These are phyloP conservation scores for Choiromyces venosus DNA, from an alignment of 495 filamentous ascomycete species.

Conservation along the genomic window DNA sequence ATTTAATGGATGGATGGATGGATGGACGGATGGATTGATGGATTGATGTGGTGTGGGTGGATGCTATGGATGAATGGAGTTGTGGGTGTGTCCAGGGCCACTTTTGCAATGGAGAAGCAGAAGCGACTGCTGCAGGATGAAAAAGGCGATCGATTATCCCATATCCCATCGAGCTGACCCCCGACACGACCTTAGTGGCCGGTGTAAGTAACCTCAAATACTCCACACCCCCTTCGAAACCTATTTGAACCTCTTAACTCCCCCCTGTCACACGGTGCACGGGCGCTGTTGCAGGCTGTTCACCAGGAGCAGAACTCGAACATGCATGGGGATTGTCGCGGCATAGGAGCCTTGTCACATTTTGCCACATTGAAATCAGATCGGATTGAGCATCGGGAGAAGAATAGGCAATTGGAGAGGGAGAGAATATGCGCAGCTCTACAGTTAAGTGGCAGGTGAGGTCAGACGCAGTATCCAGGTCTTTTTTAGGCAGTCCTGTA, in stretches of 20 bases:
- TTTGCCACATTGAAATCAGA: slow-evolving; percentile 30
- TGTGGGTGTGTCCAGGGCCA: background rate
- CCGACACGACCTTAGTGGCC: slow-evolving; percentile 31
- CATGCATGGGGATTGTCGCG: slow-evolving; percentile 29
- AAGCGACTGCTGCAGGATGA: slow-evolving; percentile 11
- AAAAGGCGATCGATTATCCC: slow-evolving; percentile 3
- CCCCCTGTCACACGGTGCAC: slow-evolving; percentile 38
- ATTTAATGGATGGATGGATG: background rate
- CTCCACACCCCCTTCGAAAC: slow-evolving; percentile 36
- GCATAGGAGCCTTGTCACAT: slow-evolving; percentile 39
- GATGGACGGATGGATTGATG: background rate
- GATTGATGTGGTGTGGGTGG: background rate
- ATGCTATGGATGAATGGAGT: background rate
- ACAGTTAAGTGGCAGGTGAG: background rate
- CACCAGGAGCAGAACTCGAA: slow-evolving; percentile 32
- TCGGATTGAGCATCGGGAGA: background rate
- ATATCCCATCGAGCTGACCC: slow-evolving; percentile 29
- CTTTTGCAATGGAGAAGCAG: background rate
- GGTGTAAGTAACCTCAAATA: slow-evolving; percentile 24
- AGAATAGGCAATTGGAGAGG: background rate
- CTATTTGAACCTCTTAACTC: background rate
- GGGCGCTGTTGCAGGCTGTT: slow-evolving; percentile 33
- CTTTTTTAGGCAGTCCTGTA: background rate
- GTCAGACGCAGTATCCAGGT: background rate
- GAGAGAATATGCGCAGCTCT: background rate